Base-by-base conservation (phyloP, 805 yeast species). In the Metschnikowia arizonensis region DNA sequence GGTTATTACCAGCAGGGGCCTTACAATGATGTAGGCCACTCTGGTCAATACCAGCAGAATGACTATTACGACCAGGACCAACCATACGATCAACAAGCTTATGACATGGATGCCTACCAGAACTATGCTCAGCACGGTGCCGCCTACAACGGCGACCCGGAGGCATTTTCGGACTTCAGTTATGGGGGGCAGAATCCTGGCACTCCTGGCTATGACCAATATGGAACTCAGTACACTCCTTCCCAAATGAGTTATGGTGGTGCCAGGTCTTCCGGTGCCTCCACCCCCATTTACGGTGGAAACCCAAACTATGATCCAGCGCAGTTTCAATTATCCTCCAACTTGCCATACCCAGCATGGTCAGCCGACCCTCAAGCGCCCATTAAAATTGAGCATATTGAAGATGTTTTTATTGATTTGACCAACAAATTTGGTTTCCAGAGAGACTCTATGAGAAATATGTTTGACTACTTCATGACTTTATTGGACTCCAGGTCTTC, bases 331-430 rank as follows among this genome's bases (percentile, higher is more conserved):
- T 82, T 75, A 83, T 88, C 64, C 57, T 84, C 69, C 76, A 95
- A 57, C 81, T 89, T 93, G 66, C 99, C 99, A 28, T 93, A 91
- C 66, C 99, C 99, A 35, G 98, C 99, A 42, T 93, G 99, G 99
- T 87, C 97, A 21, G 95, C 95, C 38, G 98, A 93, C 67, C 90
- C 85, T 46, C 91, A 82, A 62, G 86, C 84, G 18, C 96, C 97
- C 7, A 76, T 93, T 37, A 74, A 85, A 40, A 76, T 79, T 52
- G 93, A 86, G 66, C 91, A 86, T 64, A 83, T 86, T 62, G 95
- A 86, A 70, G 95, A 86, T 70, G 80, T 85, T 31, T 86, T 86
- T 62, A 86, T 86, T 60, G 93, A 86, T 65, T 73, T 86, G 64
- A 74, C 91, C 34, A 85, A 85, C 68, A 83, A 81, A 66, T 85